Evolutionary conservation across 495 filamentous ascomycete species (phyloP), one percentile per base, ranked within the genome.

Genomic region (Penicillium goetzii): DNA sequence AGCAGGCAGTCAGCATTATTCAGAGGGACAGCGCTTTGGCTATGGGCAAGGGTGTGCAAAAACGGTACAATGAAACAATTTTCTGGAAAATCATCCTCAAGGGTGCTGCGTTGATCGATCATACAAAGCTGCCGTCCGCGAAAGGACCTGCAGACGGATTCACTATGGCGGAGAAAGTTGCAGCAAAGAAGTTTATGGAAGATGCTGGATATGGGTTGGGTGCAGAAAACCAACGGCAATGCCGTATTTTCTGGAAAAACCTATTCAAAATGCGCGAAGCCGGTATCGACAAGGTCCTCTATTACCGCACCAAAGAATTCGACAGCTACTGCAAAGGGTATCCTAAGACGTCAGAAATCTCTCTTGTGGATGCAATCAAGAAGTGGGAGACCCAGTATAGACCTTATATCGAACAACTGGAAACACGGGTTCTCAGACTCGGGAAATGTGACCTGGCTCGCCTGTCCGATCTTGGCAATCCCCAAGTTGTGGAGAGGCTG

Each of bases 121-220:
- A 41, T 33, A n/a, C 43, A 30, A 69, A 9, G 19, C 53, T 72
- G 28, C 61, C 61, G 17, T 12, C 61, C 51, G 41, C 63, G 3
- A 72, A 68, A 43, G 63, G 69, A 41, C 69, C 69, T 14, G n/a
- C 53, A 5, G 64, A 69, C 56, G 56, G 59, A 58, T 72, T 72
- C 45, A 67, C 56, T 1, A 66, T 72, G 49, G 62, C 67, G 11
- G 64, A 72, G 58, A 72, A 72, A 43, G 67, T 59, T 59, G 56
- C 64, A 47, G 68, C 64, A 2, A 54, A 59, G 58, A 60, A 53
- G 6, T 72, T 72, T 41, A 72, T 72, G 60, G 53, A 64, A 30
- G 67, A 62, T 32, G 51, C 55, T 26, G 58, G 59, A 26, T 65
- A 71, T 47, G 25, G 60, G 2, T 23, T 68, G 15, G 54, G 69